Evolutionary conservation across 345 rosid genomes (phyloP).

Genomic region (Gossypium ekmanianum): DNA sequence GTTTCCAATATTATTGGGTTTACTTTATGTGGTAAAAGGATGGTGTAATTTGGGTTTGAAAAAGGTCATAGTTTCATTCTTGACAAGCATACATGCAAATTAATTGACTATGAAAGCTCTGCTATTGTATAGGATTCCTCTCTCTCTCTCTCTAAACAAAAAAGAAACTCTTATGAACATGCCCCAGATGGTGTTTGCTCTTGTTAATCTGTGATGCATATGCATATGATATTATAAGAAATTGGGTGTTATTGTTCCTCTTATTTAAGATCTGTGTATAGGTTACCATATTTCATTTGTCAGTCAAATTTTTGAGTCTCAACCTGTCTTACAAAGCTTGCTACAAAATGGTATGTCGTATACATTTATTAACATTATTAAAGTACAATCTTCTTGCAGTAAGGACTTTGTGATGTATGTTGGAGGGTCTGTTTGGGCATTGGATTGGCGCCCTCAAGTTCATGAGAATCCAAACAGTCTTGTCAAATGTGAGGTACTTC

Average conservation of each 20-base stretch:
- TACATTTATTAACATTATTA: not conserved
- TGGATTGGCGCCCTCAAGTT: slow-evolving; percentile 91
- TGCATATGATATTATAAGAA: not conserved
- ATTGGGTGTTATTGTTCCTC: not conserved
- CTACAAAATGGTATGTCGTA: not conserved
- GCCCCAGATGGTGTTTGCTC: not conserved
- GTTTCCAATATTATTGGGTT: not conserved
- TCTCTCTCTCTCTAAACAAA: not conserved
- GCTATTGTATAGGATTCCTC: not conserved
- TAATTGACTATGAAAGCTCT: not conserved
- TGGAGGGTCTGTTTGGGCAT: slow-evolving; percentile 89
- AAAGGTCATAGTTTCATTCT: slow-evolving; percentile 14
- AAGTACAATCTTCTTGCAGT: slow-evolving; percentile 43
- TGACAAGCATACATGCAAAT: slow-evolving; percentile 8
- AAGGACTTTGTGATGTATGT: slow-evolving; percentile 73
- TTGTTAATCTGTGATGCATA: not conserved
- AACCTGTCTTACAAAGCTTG: not conserved
- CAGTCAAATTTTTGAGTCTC: not conserved
- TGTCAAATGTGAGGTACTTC: slow-evolving; percentile 66
- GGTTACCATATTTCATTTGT: not conserved
- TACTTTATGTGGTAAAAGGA: slow-evolving; percentile 4
- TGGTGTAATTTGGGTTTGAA: slow-evolving; percentile 5
- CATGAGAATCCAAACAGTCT: slow-evolving; percentile 38
- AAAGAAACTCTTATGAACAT: not conserved
- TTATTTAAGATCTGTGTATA: not conserved